Evolutionary conservation across 1,139 yeast genomes (phyloP).

Genomic region (Wickerhamomyces sp.): DNA sequence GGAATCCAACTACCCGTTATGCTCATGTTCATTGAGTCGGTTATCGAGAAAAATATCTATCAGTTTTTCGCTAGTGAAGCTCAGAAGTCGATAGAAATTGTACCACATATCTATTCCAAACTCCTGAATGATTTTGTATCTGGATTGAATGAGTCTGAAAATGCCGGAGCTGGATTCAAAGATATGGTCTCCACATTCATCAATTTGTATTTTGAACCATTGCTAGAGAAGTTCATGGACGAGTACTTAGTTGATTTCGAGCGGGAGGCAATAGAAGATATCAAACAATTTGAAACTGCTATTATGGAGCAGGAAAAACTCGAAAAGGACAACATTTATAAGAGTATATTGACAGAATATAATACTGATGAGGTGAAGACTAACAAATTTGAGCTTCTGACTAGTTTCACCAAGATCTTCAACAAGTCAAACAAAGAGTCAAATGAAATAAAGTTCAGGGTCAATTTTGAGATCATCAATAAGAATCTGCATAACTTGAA

Average conservation of each 20-base stretch:
- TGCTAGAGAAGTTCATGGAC: conserved; percentile 35
- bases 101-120: conserved; percentile 27
- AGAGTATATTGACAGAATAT: conserved; percentile 29
- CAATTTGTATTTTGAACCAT: conserved; percentile 32
- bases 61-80: conserved; percentile 48
- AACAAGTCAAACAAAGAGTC: conserved; percentile 40
- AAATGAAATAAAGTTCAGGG: conserved; percentile 45
- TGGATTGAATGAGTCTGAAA: conserved; percentile 24
- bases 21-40: conserved; percentile 30
- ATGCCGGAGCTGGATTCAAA: conserved; percentile 28
- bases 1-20: conserved; percentile 30
- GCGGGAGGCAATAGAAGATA: conserved; percentile 22
- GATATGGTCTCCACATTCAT: conserved; percentile 26
- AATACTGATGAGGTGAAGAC: conserved; percentile 25
- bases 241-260: conserved; percentile 33
- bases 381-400: conserved; percentile 35
- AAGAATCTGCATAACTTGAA: conserved; percentile 39
- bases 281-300: conserved; percentile 18
- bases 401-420: conserved; percentile 59
- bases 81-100: conserved; percentile 37
- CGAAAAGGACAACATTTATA: conserved; percentile 34
- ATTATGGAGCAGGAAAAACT: conserved; percentile 15
- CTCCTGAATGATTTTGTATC: conserved; percentile 24
- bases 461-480: conserved; percentile 46
- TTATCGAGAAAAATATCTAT: conserved; percentile 38